Evolutionary conservation across 306 rosid genomes (phyloP).

Genomic region (apple (Malus domestica)): ASM211411v1 NC_041796.1:31078501-31079000

Average conservation of each 20-base stretch:
- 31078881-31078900: constrained; percentile 70
- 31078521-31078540: constrained; percentile 86
- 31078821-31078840: not conserved
- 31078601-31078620: not conserved
- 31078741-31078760: constrained; percentile 48
- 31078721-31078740: constrained; percentile 39
- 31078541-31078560: constrained; percentile 71
- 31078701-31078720: constrained; percentile 51
- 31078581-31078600: constrained; percentile 18
- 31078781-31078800: not conserved
- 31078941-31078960: constrained; percentile 94
- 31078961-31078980: constrained; percentile 84
- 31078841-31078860: not conserved
- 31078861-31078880: constrained; percentile 3
- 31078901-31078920: constrained; percentile 94
- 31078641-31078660: constrained; percentile 26
- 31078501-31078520: constrained; percentile 41
- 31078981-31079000: constrained; percentile 62
- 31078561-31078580: constrained; percentile 65
- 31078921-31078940: constrained; percentile 70
- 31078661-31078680: constrained; percentile 33
- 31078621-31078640: constrained; percentile 7
- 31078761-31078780: constrained; percentile 66
- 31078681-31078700: constrained; percentile 68
- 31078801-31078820: not conserved